Evolutionary conservation across 2,329 filamentous ascomycete genomes (phyloP), one percentile per base, ranked within the genome.

Genomic region (Monosporascus sp.): DNA sequence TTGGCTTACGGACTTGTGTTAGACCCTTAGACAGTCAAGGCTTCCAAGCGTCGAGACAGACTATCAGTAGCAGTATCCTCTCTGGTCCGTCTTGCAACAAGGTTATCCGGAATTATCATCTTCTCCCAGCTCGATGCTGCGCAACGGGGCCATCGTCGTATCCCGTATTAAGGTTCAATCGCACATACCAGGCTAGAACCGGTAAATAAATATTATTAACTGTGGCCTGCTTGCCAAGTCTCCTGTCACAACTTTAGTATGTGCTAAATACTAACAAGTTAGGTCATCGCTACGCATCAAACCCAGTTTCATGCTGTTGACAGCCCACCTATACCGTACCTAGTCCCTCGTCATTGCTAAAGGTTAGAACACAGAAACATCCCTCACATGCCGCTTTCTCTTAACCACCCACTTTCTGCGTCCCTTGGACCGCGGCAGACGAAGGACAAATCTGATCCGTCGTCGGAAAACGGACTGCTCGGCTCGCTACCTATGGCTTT

Each of bases 391-490:
- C 31, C 11, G 31, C 31, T 35, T 35, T 35, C 11, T 35, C 11
- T 14, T 35, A 35, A 14, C 31, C 31, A 35, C 31, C 31, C 11
- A 14, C 31, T 35, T 35, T 35, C 31, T 35, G 31, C 11, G 31
- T 31, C 24, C 31, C 52, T 11, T 52, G 15, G 47, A 20, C 49
- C 53, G 41, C 38, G 4, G 44, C 59, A 61, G 4, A 53, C 51
- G 35, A 61, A 61, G 3, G 58, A 60, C 3, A 52, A 17, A 22
- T 61, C 56, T 1, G 56, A 60, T 18, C 43, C 43, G 3, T 52
- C 18, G 22, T 55, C 51, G 6, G 18, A 18, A 17, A 25, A 25
- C 6, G 37, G 39, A 37, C 48, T 22, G 24, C 37, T 38, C 15
- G 35, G 17, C 47, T 49, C 20, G 18, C 24, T 35, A 27, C 46